phyloP scores from a whole-genome alignment of 2,329 filamentous ascomycete genomes.

The Hirsutella minnesotensis region DNA sequence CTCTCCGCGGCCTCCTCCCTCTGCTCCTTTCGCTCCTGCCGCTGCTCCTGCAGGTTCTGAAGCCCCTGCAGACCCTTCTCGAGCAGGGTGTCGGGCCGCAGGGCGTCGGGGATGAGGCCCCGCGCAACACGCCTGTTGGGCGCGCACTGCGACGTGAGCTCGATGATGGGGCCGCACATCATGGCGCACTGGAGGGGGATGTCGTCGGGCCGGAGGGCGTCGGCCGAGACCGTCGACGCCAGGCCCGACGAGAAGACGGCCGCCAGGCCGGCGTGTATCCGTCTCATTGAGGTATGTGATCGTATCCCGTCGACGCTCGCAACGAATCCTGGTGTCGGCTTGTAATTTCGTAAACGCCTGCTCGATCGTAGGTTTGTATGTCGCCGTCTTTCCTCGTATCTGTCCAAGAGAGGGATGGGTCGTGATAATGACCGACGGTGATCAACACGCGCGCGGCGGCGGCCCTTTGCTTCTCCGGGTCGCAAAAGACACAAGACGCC shows the following conservation, averaged over 20 bases:
- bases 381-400: no score
- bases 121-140: constrained; percentile 1
- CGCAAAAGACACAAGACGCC: no score
- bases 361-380: no score
- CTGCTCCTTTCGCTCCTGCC: neutral
- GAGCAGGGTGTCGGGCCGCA: neutral
- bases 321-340: no score
- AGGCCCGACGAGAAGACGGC: constrained; percentile 16
- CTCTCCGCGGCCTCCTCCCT: no score
- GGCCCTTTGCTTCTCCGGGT: no score
- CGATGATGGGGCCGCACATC: constrained; percentile 30
- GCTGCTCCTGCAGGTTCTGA: no score
- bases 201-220: constrained; percentile 20
- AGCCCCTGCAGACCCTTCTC: neutral
- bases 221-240: constrained; percentile 14
- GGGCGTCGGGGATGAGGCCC: neutral
- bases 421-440: neutral
- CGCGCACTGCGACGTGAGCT: constrained; percentile 25
- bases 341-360: no score
- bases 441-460: no score
- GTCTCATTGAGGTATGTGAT: no score
- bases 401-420: neutral
- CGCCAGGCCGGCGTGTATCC: constrained; percentile 10
- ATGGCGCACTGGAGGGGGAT: constrained; percentile 26
- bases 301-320: no score